Base-by-base conservation (phyloP, 2,329 filamentous ascomycete genomes). In the Botrytis deweyae region DNA sequence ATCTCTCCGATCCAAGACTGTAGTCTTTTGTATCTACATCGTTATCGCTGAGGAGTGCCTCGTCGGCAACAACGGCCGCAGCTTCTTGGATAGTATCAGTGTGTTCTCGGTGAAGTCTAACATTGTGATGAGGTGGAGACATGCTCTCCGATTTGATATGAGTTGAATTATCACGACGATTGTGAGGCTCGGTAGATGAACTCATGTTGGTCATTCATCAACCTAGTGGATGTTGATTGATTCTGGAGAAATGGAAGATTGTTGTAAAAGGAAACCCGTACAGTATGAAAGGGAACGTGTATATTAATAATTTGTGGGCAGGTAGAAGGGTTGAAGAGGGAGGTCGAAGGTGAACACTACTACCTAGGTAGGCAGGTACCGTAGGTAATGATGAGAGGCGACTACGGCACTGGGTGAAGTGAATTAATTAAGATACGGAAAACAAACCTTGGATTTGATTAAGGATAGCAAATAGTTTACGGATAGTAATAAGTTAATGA, bases 1-100 rank as follows among this genome's bases (percentile, higher is more conserved):
- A 89, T 91, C 84, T 92, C 91, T 77, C 91, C 91, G 76, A 89
- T 90, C 85, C 89, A 91, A 78, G 93, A 86, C 80, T 91, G 1
- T 40, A 61, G 38, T 52, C 29, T 36, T 70, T 70, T 25, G 20
- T 46, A 20, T 72, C 67, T 16, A 59, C 69, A 33, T 73, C 65
- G 40, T 59, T 61, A 38, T 67, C 72, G 25, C 78, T 72, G 42
- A 74, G 66, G 38, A 75, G 36, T 33, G 73, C 55, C 42, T 78
- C 74, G 66, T 78, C 78, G 66, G 78, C 76, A 18, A 74, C 40
- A 42, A 72, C 74, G 44, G 77, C 77, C 9, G 73, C 75, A 46
- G 76, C 76, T 73, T 80, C 76, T 65, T 76, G 76, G 38, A 78
- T 78, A n/a, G 76, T 79, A 38, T 76, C 67, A 33, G 76, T 77